Base-by-base conservation (phyloP, 2,329 filamentous ascomycete genomes). In the Coleophoma crateriformis region DNA sequence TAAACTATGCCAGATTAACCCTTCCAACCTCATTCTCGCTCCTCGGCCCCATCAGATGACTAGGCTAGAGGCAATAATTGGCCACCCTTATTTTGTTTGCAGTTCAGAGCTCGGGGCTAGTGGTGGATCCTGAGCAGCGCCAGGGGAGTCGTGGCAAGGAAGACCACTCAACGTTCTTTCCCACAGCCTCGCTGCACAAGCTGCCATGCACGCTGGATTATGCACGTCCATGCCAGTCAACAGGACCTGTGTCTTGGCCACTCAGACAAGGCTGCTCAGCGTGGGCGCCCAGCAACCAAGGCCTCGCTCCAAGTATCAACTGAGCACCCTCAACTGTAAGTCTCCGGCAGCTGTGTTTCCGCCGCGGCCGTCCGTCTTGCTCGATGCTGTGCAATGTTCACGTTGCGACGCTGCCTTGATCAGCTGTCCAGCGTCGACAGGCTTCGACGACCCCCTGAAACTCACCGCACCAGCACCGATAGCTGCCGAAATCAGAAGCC, bases 131-230 rank as follows among this genome's bases (percentile, higher is more conserved):
- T 11, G 19, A 8, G 41, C 20, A 32, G 19, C 2, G 19, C 19
- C 2, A 2, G 35, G 20, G 17, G 20, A 32, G 13, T 6, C 17
- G 17, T 38, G 34, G 33, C 45, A 47, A 32, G 35, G 20, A 40
- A 33, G 35, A 19, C 5, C 19, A 35, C 32, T 22, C 27, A 27
- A 27, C 27, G 27, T 27, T 27, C 27, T 40, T 15, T 15, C 35
- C 45, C 57, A 61, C 56, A 61, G 59, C 59, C 59, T 61, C 58
- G 54, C 50, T 59, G 54, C 47, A 47, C 49, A 54, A 60, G 56
- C 55, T 58, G 58, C 54, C 27, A 27, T 27, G 27, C 27, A 27
- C 27, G 6, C 27, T 27, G 27, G 27, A 27, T 27, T 27, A 27
- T 27, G 27, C 27, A 27, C 3, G 27, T 27, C 27, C 27, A 27